phyloP scores from a whole-genome alignment of 305 asterid species.

The Solanum hybrid region DNA sequence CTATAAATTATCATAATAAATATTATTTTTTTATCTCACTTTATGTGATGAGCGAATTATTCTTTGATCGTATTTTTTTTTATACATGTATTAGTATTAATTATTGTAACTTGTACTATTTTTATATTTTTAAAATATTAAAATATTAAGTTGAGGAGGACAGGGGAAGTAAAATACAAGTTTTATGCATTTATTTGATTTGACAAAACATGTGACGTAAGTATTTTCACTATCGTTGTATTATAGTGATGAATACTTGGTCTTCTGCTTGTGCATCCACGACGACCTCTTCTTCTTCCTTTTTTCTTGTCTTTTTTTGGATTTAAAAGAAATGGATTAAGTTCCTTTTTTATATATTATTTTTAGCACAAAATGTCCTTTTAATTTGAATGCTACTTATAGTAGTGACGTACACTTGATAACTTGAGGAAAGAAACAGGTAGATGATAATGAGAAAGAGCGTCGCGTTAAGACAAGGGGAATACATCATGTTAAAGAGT shows the following conservation, averaged over 20 bases:
- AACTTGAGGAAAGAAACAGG: background rate
- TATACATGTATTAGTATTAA: background rate
- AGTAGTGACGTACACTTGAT: background rate
- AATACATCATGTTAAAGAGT: background rate
- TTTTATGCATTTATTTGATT: background rate
- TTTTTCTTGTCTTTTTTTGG: background rate
- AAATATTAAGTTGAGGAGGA: background rate
- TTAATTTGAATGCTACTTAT: background rate
- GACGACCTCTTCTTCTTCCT: background rate
- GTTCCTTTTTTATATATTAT: background rate
- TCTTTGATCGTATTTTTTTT: background rate
- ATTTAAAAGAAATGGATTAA: background rate
- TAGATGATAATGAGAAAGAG: background rate
- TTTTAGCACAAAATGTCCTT: background rate
- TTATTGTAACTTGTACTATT: background rate
- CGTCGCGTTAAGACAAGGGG: background rate
- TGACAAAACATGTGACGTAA: background rate
- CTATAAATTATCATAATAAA: too few species aligned
- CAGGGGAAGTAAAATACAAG: background rate
- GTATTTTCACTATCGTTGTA: background rate
- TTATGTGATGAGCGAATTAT: background rate
- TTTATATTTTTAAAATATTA: background rate
- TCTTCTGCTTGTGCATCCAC: background rate
- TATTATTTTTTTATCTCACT: background rate
- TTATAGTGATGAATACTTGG: background rate